Evolutionary conservation across 257 asterid genomes (phyloP), one percentile per base, ranked within the genome.

Genomic region (Forsythia viridissima): DNA sequence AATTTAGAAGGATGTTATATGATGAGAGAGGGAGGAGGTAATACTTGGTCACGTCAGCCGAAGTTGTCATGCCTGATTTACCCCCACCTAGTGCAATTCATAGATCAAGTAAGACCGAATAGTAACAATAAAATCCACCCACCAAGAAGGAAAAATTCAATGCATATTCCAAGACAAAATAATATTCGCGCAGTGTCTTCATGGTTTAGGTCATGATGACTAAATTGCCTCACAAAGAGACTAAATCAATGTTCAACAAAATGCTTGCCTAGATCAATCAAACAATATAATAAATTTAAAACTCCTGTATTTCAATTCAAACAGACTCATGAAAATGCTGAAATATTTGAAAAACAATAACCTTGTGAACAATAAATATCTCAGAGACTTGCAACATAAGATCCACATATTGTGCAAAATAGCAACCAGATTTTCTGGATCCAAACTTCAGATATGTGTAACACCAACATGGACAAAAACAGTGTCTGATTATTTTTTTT

Each of bases 21-120:
- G 70, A 63, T 63, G 70, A 30, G 40, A 63, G 37, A 24, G 40
- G 7, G 81, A 77, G 79, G 82, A 81, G 79, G 74, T 80, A 20
- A 80, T 94, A 94, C 98, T 94, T 94, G 83, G 98, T 92, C 36
- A 94, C 94, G 79, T 94, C 98, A 57, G 91, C 92, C 44, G 93
- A 83, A 55, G 90, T 86, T 46, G 91, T 81, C 82, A 69, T 79
- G 30, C 89, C 90, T 51, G 96, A 78, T 85, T 90, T 90, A 78
- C 88, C 85, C 69, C 39, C 70, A 1, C 40, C 70, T 63, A 30
- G 39, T 24, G 70, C 70, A 63, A 21, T 8, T 63, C 70, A 63
- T 11, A 63, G 70, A 63, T 63, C 70, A 30, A 61, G 69, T 21
- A 24, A 63, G 70, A 24, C 40, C 4, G 16, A 63, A 16, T 21